Evolutionary conservation across 2,329 filamentous ascomycete genomes (phyloP), one percentile per base, ranked within the genome.

Genomic region (Fusarium sp.): DNA sequence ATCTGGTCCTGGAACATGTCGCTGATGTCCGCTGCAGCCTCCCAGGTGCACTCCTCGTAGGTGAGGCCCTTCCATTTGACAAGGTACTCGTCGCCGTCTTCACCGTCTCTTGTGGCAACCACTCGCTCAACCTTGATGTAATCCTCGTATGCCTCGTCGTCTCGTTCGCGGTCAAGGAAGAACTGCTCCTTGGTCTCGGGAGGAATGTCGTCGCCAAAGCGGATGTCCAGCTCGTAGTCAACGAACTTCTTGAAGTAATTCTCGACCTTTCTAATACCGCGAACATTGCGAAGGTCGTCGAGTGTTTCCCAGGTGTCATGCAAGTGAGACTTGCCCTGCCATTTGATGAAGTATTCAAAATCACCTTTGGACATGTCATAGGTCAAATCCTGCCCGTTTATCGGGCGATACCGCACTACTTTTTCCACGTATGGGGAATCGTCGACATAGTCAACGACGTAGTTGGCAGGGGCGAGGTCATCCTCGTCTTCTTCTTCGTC

Each of bases 41-140:
- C 97, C 97, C 97, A 99, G 2, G 97, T 99, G 83, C 94, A 98
- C 72, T 92, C 92, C 78, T 98, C 95, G 81, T 99, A 99, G 62
- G 93, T 94, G 61, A 98, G 89, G 13, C 94, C 94, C 83, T 97
- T 97, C 95, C 97, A 99, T 85, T 99, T 99, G 83, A 98, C 93
- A 74, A 92, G 94, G 82, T 99, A 99, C 81, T 98, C 95, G 1
- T 90, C 90, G 58, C 92, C 94, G 10, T 94, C 92, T 16, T 97
- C 95, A 27, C 92, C 93, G 67, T 95, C 91, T 72, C 94, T 92
- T 68, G 92, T 90, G 64, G 94, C 94, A 77, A 99, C 98, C 68
- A 99, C 92, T 77, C 97, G 92, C 83, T 99, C 97, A 35, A 98
- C 95, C 77, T 97, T 92, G 72, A 94, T 97, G 83, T 94, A 97